phyloP scores from a whole-genome alignment of 2,329 filamentous ascomycete species.

The Sporothrix humicola region DNA sequence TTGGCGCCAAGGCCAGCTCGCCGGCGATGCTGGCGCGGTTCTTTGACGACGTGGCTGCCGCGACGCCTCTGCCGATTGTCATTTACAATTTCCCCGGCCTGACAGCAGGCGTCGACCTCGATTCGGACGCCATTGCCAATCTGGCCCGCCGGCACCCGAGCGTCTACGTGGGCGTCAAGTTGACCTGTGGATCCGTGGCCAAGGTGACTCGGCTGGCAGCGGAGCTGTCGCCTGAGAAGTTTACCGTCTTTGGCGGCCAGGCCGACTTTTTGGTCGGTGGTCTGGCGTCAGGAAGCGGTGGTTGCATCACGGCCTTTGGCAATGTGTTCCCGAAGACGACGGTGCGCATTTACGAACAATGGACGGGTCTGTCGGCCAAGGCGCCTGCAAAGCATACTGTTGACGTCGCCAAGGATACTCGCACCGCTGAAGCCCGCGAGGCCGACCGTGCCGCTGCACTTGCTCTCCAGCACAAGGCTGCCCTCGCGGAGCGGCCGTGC shows the following conservation, averaged over 20 bases:
- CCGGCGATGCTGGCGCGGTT: constrained; percentile 63
- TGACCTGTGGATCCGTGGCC: constrained; percentile 74
- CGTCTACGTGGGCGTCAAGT: constrained; percentile 41
- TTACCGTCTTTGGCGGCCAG: constrained; percentile 74
- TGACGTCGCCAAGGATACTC: constrained; percentile 17
- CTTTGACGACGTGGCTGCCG: constrained; percentile 61
- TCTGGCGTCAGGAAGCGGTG: constrained; percentile 62
- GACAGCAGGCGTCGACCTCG: constrained; percentile 70
- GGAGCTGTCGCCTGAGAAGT: constrained; percentile 58
- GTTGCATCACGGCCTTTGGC: constrained; percentile 66
- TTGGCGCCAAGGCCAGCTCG: constrained; percentile 64
- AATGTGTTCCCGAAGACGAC: constrained; percentile 66
- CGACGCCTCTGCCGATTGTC: constrained; percentile 61
- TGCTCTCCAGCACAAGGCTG: constrained; percentile 64
- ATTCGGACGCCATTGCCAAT: constrained; percentile 64
- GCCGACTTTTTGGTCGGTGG: constrained; percentile 71
- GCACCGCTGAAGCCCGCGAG: constrained; percentile 42
- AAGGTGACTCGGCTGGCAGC: constrained; percentile 68
- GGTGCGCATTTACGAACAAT: constrained; percentile 65
- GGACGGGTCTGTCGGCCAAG: constrained; percentile 42
- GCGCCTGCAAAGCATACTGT: not conserved
- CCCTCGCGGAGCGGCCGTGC: constrained; percentile 68
- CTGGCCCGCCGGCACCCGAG: constrained; percentile 50
- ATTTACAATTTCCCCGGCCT: constrained; percentile 74
- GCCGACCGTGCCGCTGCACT: constrained; percentile 65